Conservation (phyloP, 176 grass and related monocot species). For the Oryza rufipogon region DNA sequence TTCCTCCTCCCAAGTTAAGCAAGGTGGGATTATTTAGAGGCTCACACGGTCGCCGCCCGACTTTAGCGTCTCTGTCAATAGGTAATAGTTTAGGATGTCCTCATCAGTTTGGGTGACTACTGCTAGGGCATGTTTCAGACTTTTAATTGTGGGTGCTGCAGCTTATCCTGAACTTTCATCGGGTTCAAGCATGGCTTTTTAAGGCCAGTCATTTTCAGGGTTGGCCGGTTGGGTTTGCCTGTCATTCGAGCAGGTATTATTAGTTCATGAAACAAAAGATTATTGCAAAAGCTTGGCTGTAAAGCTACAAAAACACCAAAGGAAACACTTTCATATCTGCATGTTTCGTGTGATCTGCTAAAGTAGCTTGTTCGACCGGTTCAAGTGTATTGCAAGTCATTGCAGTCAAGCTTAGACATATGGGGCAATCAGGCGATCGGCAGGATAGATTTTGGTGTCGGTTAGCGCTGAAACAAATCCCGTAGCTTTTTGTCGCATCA, state of each 20-base stretch:
- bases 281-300: background rate
- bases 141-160: background rate
- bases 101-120: background rate
- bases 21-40: too few species aligned
- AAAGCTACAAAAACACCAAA: background rate
- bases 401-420: background rate
- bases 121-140: background rate
- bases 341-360: too few species aligned
- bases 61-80: too few species aligned
- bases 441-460: background rate
- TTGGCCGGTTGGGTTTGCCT: too few species aligned
- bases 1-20: too few species aligned
- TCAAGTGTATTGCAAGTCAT: background rate
- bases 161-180: background rate
- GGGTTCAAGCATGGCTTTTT: background rate
- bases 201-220: background rate
- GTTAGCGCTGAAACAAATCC: slow-evolving; percentile 2
- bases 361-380: too few species aligned
- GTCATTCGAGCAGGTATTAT: background rate
- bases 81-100: too few species aligned
- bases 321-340: background rate
- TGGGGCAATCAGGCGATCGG: background rate
- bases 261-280: background rate
- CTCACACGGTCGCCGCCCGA: too few species aligned
- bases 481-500: background rate